A percentile compares a stretch with the other conserved stretches of the same genome.
phyloP scores from a whole-genome alignment of 805 yeast genomes.

The Scheffersomyces amazonensis region DNA sequence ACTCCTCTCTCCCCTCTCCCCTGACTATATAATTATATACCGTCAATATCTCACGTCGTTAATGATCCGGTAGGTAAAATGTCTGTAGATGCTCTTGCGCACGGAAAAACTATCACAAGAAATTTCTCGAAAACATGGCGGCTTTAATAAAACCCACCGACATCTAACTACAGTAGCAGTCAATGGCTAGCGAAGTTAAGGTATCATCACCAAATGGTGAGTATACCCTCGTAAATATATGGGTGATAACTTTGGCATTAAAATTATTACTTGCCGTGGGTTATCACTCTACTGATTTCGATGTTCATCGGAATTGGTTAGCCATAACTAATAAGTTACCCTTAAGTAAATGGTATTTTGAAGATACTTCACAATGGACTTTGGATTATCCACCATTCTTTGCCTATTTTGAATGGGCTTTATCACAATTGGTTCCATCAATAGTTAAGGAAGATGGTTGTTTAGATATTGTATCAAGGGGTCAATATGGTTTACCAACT shows the following conservation, averaged over 20 bases:
- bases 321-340: slow-evolving; percentile 84
- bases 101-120: too few relatives aligned
- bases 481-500: slow-evolving; percentile 75
- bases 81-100: too few relatives aligned
- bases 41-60: too few relatives aligned
- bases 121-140: too few relatives aligned
- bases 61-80: too few relatives aligned
- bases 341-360: slow-evolving; percentile 76
- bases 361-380: slow-evolving; percentile 83
- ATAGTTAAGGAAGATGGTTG: slow-evolving; percentile 72
- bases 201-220: background rate
- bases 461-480: slow-evolving; percentile 61
- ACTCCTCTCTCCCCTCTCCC: too few relatives aligned
- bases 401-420: slow-evolving; percentile 88
- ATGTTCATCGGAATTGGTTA: slow-evolving; percentile 96
- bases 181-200: background rate
- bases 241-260: slow-evolving; percentile 33
- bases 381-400: slow-evolving; percentile 97
- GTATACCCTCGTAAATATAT: slow-evolving; percentile 31
- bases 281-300: slow-evolving; percentile 93
- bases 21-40: too few relatives aligned
- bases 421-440: slow-evolving; percentile 69
- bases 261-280: slow-evolving; percentile 47
- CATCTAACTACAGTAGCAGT: too few relatives aligned
- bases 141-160: too few relatives aligned